Percentiles rank a stretch among this genome's conserved stretches.
phyloP scores from a whole-genome alignment of 345 rosid species.

The Salix udensis region DNA sequence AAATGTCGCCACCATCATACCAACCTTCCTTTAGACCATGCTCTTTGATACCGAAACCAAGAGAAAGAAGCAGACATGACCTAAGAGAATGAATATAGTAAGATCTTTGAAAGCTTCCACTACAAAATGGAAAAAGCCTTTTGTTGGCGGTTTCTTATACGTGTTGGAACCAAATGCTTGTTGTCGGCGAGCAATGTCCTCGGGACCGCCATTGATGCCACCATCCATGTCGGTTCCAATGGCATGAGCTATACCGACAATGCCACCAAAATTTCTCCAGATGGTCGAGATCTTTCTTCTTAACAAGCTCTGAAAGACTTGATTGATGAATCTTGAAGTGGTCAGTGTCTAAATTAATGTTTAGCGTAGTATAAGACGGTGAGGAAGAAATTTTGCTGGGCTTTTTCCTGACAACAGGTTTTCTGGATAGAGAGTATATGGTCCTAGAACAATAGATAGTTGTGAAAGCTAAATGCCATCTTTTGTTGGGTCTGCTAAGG shows the following conservation, averaged over 20 bases:
- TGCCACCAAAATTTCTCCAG: slow-evolving; percentile 40
- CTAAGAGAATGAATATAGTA: slow-evolving; percentile 27
- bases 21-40: slow-evolving; percentile 24
- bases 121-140: slow-evolving; percentile 27
- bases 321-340: slow-evolving; percentile 31
- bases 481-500: slow-evolving; percentile 27
- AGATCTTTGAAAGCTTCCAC: slow-evolving; percentile 29
- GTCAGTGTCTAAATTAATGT: slow-evolving; percentile 7
- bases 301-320: slow-evolving; percentile 37
- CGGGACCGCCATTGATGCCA: slow-evolving; percentile 40
- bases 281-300: slow-evolving; percentile 30
- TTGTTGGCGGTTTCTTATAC: slow-evolving; percentile 57
- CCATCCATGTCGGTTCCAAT: slow-evolving; percentile 26
- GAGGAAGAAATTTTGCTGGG: slow-evolving; percentile 14
- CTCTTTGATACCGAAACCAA: slow-evolving; percentile 27
- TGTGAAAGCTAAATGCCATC: slow-evolving; percentile 54
- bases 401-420: not conserved
- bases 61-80: slow-evolving; percentile 32
- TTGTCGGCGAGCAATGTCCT: slow-evolving; percentile 37
- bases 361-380: slow-evolving; percentile 21
- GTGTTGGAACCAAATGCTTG: slow-evolving; percentile 56
- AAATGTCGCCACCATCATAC: slow-evolving; percentile 31
- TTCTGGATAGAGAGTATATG: slow-evolving; percentile 23
- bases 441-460: slow-evolving; percentile 51
- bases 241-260: slow-evolving; percentile 34